Conservation (phyloP, 805 yeast species). For the Vanderwaltozyma verrucispora region DNA sequence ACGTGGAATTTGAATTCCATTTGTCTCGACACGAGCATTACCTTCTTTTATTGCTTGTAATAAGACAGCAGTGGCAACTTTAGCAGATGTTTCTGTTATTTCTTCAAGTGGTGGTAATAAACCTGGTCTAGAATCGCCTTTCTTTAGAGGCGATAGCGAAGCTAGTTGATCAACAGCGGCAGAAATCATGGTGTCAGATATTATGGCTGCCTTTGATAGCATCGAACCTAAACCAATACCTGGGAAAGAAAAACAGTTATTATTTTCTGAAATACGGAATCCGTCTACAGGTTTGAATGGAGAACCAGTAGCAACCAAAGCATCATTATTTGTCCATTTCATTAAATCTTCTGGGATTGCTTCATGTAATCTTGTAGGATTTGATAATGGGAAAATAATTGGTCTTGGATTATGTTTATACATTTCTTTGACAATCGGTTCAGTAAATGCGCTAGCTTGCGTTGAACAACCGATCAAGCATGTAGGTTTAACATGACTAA, state of each 20-base stretch:
- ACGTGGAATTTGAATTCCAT: slow-evolving; percentile 47
- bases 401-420: slow-evolving; percentile 79
- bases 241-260: slow-evolving; percentile 95
- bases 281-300: slow-evolving; percentile 96
- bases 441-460: slow-evolving; percentile 89
- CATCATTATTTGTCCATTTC: slow-evolving; percentile 86
- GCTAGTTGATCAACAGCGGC: slow-evolving; percentile 95
- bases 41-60: slow-evolving; percentile 84
- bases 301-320: slow-evolving; percentile 95
- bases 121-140: slow-evolving; percentile 34
- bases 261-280: slow-evolving; percentile 82
- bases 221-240: slow-evolving; percentile 97
- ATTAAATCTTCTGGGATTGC: slow-evolving; percentile 86
- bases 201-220: slow-evolving; percentile 68
- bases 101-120: slow-evolving; percentile 81
- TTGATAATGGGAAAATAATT: slow-evolving; percentile 88
- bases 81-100: slow-evolving; percentile 79
- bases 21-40: slow-evolving; percentile 60
- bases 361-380: slow-evolving; percentile 92
- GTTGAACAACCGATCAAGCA: slow-evolving; percentile 94
- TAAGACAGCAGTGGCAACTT: slow-evolving; percentile 90
- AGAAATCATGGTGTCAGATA: slow-evolving; percentile 84
- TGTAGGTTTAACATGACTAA: slow-evolving; percentile 70
- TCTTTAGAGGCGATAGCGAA: slow-evolving; percentile 59
- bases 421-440: slow-evolving; percentile 79